phyloP scores from a whole-genome alignment of 495 filamentous ascomycete species.

The Pyrenula aspistea region DNA sequence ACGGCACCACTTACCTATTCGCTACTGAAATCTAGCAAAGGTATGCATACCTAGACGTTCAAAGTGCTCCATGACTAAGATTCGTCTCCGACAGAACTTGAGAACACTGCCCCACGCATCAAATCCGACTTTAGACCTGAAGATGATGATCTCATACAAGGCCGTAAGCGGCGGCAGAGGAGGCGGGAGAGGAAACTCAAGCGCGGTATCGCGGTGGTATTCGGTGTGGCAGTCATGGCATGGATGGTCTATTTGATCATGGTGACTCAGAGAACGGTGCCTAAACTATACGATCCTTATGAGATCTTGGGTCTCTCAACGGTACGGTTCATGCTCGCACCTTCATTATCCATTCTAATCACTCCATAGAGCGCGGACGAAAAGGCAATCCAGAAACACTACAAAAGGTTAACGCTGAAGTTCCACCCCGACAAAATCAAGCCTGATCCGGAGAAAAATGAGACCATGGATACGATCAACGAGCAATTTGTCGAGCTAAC shows the following conservation, averaged over 20 bases:
- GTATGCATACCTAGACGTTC: conserved; percentile 24
- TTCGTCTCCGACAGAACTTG: conserved; percentile 34
- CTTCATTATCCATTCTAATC: not conserved
- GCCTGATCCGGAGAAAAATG: conserved; percentile 72
- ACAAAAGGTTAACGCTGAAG: conserved; percentile 72
- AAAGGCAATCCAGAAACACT: conserved; percentile 80
- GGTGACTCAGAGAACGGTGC: conserved; percentile 56
- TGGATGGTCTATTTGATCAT: conserved; percentile 88
- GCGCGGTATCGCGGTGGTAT: conserved; percentile 61
- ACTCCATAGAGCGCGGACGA: conserved; percentile 61
- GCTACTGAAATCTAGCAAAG: conserved; percentile 66
- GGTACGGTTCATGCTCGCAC: conserved; percentile 31
- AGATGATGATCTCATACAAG: conserved; percentile 72
- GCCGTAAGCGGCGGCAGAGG: conserved; percentile 76
- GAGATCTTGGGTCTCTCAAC: conserved; percentile 77
- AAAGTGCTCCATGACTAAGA: not conserved
- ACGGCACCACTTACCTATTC: conserved; percentile 86
- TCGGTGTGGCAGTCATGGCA: conserved; percentile 76
- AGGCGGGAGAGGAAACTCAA: conserved; percentile 83
- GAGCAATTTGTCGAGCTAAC: conserved; percentile 84
- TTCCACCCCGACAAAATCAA: conserved; percentile 88
- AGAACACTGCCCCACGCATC: conserved; percentile 57
- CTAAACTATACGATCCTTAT: conserved; percentile 93
- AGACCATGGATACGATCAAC: conserved; percentile 77
- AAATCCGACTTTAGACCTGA: conserved; percentile 68